These are phyloP conservation scores for Leccinum angustisporum DNA, from an alignment of 1,284 basidiomycete species.

Conservation along the genomic window DNA sequence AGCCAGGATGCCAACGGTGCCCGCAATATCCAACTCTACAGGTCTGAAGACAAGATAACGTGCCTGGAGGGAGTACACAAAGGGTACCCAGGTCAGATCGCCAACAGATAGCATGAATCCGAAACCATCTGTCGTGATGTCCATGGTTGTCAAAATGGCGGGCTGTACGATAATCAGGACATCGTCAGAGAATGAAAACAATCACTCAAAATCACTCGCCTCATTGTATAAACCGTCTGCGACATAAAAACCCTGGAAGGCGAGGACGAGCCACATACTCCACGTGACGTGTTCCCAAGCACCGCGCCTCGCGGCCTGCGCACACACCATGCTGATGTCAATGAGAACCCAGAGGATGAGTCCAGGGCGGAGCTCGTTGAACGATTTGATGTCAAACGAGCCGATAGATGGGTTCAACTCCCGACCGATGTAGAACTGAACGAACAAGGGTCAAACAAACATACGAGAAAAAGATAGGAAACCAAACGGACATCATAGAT, in stretches of 20 bases:
- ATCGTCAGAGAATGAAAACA: neutral
- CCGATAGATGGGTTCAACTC: conserved; percentile 91
- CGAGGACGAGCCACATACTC: conserved; percentile 87
- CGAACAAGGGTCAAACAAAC: neutral
- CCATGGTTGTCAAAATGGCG: conserved; percentile 94
- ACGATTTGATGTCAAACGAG: conserved; percentile 93
- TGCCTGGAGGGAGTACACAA: conserved; percentile 92
- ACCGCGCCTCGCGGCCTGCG: conserved; percentile 80
- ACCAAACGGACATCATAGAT: conserved; percentile 82
- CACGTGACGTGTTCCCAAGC: conserved; percentile 76
- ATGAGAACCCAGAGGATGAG: conserved; percentile 94
- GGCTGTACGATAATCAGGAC: conserved; percentile 43
- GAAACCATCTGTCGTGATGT: conserved; percentile 97
- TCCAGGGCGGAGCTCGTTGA: conserved; percentile 95
- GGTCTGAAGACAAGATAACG: conserved; percentile 91
- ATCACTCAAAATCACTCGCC: conserved; percentile 41
- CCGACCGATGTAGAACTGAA: conserved; percentile 95
- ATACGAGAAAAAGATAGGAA: neutral
- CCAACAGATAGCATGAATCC: conserved; percentile 98
- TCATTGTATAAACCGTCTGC: conserved; percentile 88
- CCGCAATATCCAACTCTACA: conserved; percentile 72
- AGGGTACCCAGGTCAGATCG: conserved; percentile 94
- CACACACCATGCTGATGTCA: conserved; percentile 90
- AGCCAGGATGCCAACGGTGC: conserved; percentile 60
- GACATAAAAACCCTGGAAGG: conserved; percentile 89